Conservation (phyloP, 495 filamentous ascomycete genomes). For the Aspergillus cavernicola region DNA sequence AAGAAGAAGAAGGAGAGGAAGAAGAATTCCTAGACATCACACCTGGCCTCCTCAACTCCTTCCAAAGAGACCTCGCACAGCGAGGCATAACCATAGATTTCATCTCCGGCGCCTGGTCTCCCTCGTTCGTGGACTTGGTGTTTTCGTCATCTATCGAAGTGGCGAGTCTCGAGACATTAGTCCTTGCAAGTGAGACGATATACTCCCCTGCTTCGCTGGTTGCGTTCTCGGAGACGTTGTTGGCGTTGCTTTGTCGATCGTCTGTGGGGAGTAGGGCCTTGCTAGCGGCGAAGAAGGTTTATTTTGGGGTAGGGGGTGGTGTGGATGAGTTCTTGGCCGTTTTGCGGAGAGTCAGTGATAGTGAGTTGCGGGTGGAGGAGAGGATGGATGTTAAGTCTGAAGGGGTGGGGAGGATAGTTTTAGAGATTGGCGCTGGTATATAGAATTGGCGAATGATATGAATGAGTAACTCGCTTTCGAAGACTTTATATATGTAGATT, state of each 20-base stretch:
- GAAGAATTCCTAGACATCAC: constrained; percentile 76
- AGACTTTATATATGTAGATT: no score
- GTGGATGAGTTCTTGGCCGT: constrained; percentile 79
- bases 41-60: constrained; percentile 55
- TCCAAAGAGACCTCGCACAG: constrained; percentile 53
- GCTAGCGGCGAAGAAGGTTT: constrained; percentile 89
- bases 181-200: constrained; percentile 91
- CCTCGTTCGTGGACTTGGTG: constrained; percentile 59
- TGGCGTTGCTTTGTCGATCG: constrained; percentile 57
- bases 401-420: constrained; percentile 45
- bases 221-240: constrained; percentile 70
- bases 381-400: constrained; percentile 52
- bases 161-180: constrained; percentile 35
- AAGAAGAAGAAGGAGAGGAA: constrained; percentile 17
- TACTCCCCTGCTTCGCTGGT: constrained; percentile 75
- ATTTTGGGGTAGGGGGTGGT: constrained; percentile 94
- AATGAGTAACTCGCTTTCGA: not conserved
- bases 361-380: constrained; percentile 59
- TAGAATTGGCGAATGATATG: not conserved
- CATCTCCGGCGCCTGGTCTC: constrained; percentile 81
- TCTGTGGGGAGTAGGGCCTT: constrained; percentile 54
- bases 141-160: constrained; percentile 21
- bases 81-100: constrained; percentile 63
- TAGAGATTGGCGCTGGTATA: constrained; percentile 31
- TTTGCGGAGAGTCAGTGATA: constrained; percentile 51